Evolutionary conservation across 768 basidiomycete species (phyloP).

Genomic region (Pleurotus salmoneostramineus): DNA sequence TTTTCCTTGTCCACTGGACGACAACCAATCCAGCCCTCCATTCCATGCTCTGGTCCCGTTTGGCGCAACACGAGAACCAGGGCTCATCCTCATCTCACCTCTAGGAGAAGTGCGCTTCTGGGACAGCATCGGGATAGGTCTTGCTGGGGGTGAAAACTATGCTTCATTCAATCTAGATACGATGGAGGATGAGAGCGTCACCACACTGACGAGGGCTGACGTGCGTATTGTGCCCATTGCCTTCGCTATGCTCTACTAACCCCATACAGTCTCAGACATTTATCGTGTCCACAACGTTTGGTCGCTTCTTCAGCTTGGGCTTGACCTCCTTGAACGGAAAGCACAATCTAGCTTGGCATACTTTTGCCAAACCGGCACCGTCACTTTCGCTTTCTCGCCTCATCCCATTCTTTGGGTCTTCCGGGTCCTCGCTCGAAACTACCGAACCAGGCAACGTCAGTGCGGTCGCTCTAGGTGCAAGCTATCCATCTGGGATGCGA

Average conservation of each 20-base stretch:
- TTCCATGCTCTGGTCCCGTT: conserved; percentile 68
- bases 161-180: conserved; percentile 47
- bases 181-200: conserved; percentile 53
- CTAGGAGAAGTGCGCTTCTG: conserved; percentile 79
- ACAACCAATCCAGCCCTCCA: conserved; percentile 35
- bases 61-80: conserved; percentile 73
- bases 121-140: conserved; percentile 82
- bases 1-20: conserved; percentile 61
- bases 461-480: conserved; percentile 50
- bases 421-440: conserved; percentile 17
- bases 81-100: conserved; percentile 73
- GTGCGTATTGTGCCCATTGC: conserved; percentile 31
- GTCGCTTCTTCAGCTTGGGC: conserved; percentile 59
- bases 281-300: conserved; percentile 64
- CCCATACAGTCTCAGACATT: conserved; percentile 54
- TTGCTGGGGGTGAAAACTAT: conserved; percentile 75
- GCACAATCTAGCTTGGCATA: conserved; percentile 51
- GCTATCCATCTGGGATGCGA: conserved; percentile 38
- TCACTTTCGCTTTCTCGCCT: conserved; percentile 36
- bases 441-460: conserved; percentile 60
- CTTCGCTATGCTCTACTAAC: background rate
- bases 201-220: conserved; percentile 62
- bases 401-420: conserved; percentile 35
- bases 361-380: conserved; percentile 56
- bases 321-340: conserved; percentile 69